These are phyloP conservation scores for Gossypium stocksii DNA, from an alignment of 345 rosid genomes.

Conservation along the genomic window DNA sequence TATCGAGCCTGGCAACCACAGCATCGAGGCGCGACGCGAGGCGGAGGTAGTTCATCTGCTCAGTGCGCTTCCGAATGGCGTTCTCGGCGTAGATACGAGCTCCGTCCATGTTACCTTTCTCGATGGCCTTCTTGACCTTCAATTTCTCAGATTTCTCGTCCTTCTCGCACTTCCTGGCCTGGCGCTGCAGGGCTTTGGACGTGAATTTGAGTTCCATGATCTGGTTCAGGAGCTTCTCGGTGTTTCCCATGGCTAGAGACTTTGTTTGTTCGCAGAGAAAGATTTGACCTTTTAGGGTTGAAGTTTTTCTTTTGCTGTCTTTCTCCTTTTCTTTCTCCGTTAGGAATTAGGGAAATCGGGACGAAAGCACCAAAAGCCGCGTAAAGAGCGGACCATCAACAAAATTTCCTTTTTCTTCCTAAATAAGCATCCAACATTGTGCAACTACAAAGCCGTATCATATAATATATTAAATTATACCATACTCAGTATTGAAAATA, in stretches of 20 bases:
- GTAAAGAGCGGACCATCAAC: neutral
- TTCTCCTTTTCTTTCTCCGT: neutral
- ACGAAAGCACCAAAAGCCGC: neutral
- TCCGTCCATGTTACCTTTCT: constrained; percentile 98
- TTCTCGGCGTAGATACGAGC: constrained; percentile 98
- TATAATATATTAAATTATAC: no score
- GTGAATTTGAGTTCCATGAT: constrained; percentile 94
- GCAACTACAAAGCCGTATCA: no score
- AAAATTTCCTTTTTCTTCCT: neutral
- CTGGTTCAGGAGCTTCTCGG: constrained; percentile 86
- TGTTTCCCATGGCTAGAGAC: constrained; percentile 58
- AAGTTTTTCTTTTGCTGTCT: neutral
- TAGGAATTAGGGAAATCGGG: neutral
- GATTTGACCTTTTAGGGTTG: constrained; percentile 5
- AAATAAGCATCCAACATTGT: neutral
- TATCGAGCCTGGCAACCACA: constrained; percentile 87
- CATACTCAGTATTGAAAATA: no score
- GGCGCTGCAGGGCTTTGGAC: constrained; percentile 83
- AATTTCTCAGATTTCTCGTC: constrained; percentile 93
- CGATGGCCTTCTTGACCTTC: constrained; percentile 96
- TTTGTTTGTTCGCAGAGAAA: constrained; percentile 13
- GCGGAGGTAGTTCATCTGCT: constrained; percentile 96
- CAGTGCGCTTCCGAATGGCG: constrained; percentile 86
- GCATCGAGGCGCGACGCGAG: constrained; percentile 93
- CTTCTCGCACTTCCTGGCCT: constrained; percentile 94